A percentile compares a stretch with the other conserved stretches of the same genome.
These are phyloP conservation scores for Metschnikowia kunwiensis DNA, from an alignment of 805 yeast species.

Conservation along the genomic window DNA sequence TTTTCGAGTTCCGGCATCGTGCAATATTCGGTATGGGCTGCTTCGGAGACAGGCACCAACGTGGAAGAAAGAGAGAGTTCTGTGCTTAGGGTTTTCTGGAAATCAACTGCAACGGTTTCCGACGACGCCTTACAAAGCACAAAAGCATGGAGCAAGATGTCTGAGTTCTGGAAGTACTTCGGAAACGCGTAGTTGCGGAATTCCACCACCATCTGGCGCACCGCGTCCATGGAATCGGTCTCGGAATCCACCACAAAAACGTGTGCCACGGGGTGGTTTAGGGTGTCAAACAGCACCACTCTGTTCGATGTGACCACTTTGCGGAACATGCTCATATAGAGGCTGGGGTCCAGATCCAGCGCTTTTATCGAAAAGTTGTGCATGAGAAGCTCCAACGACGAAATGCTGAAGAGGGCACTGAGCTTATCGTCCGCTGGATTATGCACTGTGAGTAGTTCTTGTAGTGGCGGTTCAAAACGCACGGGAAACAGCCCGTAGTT, in stretches of 20 bases:
- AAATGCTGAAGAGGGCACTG: slow-evolving; percentile 34
- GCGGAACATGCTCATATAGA: slow-evolving; percentile 57
- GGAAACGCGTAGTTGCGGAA: slow-evolving; percentile 54
- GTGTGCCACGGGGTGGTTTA: slow-evolving; percentile 82
- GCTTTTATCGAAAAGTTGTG: slow-evolving; percentile 10
- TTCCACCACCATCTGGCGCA: slow-evolving; percentile 54
- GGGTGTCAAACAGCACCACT: slow-evolving; percentile 75
- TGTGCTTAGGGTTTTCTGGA: slow-evolving; percentile 27
- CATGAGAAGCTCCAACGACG: slow-evolving; percentile 34
- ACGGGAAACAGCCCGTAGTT: slow-evolving; percentile 54
- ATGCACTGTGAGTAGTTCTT: slow-evolving; percentile 36
- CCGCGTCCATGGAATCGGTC: slow-evolving; percentile 49
- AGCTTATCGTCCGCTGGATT: slow-evolving; percentile 20
- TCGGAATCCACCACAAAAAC: slow-evolving; percentile 59
- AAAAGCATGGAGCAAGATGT: slow-evolving; percentile 46
- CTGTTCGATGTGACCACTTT: slow-evolving; percentile 56
- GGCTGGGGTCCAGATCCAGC: slow-evolving; percentile 18
- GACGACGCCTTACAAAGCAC: slow-evolving; percentile 27
- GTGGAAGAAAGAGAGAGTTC: slow-evolving; percentile 30
- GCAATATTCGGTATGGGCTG: neutral
- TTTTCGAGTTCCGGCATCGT: slow-evolving; percentile 25
- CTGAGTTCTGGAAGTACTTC: slow-evolving; percentile 63
- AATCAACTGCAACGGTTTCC: slow-evolving; percentile 32
- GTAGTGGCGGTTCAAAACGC: slow-evolving; percentile 45
- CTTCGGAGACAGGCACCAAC: slow-evolving; percentile 26